Base-by-base conservation (phyloP, 2,329 filamentous ascomycete species). In the Colletotrichum caudatum region DNA sequence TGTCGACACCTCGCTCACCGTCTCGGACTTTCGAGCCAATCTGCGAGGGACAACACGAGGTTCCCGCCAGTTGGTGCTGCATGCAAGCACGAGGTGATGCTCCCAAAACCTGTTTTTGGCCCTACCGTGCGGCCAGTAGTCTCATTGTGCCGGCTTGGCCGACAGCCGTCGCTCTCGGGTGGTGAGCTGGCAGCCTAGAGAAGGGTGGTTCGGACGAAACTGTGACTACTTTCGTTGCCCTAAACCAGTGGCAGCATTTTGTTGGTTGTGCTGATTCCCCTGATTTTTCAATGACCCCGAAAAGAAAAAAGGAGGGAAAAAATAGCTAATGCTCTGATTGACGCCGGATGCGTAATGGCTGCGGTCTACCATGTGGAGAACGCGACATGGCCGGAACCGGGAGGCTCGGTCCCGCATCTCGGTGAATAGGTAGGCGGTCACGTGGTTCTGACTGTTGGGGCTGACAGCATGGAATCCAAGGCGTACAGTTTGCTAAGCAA, bases 51-150 rank as follows among this genome's bases (percentile, higher is more conserved):
- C 48, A 69, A 64, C 63, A 65, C 65, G 51, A 72, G 61, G 51
- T 72, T 69, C 54, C 69, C 64, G 69, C 72, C 50, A 53, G 60
- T 35, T 23, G 64, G 64, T 69, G 60, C 72, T 73, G 72, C 72
- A 73, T 73, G 72, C 69, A 72, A 69, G 64, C 60, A 64, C 65
- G 69, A 64, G 51, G 72, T 69, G 69, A 73, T 70, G 72, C 33
- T 63, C 51, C 50, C 33, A 72, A 73, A 73, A 72, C 69, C 69
- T 60, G 64, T 72, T 73, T 72, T 72, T 57, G 44, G 46, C 46
- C 50, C 64, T 64, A 51, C 51, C 57, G 51, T 58, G 69, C 57
- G 53, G 67, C 66, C 60, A 72, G 64, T 73, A 60, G 57, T 50
- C 56, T 69, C 46, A 50, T 66, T 18, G 37, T 37, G 51, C 72